These are phyloP conservation scores for Podila clonocystis DNA, from an alignment of 192 early-diverging fungal species.

Conservation along the genomic window DNA sequence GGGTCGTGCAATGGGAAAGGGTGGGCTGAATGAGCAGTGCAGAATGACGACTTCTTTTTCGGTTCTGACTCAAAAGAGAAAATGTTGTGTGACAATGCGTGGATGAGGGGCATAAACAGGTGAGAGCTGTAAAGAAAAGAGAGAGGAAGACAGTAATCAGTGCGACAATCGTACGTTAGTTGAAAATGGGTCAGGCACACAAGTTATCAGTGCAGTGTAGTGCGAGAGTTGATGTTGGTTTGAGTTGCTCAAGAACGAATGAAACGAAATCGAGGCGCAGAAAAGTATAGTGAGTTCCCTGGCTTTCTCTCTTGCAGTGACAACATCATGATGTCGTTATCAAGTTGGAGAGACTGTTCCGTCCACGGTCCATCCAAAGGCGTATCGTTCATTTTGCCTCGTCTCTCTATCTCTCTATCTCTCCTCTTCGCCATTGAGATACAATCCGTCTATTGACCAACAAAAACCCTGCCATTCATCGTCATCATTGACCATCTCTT, in stretches of 20 bases:
- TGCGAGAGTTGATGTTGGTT: too few species aligned
- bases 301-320: neutral
- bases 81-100: neutral
- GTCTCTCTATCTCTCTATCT: neutral
- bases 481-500: neutral
- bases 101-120: neutral
- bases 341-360: neutral
- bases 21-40: neutral
- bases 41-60: neutral
- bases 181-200: too few species aligned
- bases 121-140: neutral
- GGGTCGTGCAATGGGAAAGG: too few species aligned
- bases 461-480: too few species aligned
- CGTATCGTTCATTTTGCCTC: neutral
- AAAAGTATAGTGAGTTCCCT: too few species aligned
- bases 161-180: too few species aligned
- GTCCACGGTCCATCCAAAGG: conserved; percentile 5
- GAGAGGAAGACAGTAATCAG: neutral
- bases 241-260: too few species aligned
- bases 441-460: too few species aligned
- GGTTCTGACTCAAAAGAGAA: neutral
- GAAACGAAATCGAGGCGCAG: too few species aligned
- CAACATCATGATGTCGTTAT: neutral
- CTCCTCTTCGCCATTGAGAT: neutral
- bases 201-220: too few species aligned